Evolutionary conservation across 495 filamentous ascomycete species (phyloP).

Genomic region (Aspergillus campestris): DNA sequence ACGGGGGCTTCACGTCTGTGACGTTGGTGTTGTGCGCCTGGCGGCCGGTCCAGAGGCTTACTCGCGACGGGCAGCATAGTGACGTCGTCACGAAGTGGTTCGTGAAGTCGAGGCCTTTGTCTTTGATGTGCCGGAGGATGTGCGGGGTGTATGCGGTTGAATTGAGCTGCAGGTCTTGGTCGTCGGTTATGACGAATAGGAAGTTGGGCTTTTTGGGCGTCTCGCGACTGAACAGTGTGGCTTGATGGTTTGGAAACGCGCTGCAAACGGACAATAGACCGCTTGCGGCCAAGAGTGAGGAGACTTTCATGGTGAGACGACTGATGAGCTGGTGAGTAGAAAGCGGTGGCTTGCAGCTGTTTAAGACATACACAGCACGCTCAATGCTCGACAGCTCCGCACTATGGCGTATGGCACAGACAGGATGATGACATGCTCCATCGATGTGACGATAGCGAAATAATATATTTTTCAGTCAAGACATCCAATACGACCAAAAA

Average conservation of each 20-base stretch:
- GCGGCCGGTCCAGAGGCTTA: slow-evolving; percentile 57
- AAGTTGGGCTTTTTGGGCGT: slow-evolving; percentile 40
- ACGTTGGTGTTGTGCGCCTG: slow-evolving; percentile 70
- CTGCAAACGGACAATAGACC: slow-evolving; percentile 5
- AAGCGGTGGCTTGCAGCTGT: too few relatives aligned
- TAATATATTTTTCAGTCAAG: too few relatives aligned
- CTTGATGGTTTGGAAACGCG: not conserved
- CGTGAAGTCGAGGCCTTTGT: slow-evolving; percentile 46
- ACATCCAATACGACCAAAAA: too few relatives aligned
- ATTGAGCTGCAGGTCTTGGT: slow-evolving; percentile 55
- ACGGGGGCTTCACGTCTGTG: slow-evolving; percentile 57
- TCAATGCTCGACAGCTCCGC: too few relatives aligned
- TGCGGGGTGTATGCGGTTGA: slow-evolving; percentile 51
- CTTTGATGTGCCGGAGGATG: slow-evolving; percentile 40
- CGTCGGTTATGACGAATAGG: slow-evolving; percentile 58
- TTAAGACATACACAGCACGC: too few relatives aligned
- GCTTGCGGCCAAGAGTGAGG: not conserved
- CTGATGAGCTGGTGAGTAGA: too few relatives aligned
- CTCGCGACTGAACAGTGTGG: not conserved
- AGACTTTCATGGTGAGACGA: not conserved
- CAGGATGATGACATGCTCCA: too few relatives aligned
- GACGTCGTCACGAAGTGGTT: slow-evolving; percentile 56
- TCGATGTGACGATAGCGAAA: too few relatives aligned
- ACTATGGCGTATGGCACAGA: too few relatives aligned
- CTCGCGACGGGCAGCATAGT: slow-evolving; percentile 56